Base-by-base conservation (phyloP, 2,329 filamentous ascomycete species). In the Teratosphaeria epicoccoides region DNA sequence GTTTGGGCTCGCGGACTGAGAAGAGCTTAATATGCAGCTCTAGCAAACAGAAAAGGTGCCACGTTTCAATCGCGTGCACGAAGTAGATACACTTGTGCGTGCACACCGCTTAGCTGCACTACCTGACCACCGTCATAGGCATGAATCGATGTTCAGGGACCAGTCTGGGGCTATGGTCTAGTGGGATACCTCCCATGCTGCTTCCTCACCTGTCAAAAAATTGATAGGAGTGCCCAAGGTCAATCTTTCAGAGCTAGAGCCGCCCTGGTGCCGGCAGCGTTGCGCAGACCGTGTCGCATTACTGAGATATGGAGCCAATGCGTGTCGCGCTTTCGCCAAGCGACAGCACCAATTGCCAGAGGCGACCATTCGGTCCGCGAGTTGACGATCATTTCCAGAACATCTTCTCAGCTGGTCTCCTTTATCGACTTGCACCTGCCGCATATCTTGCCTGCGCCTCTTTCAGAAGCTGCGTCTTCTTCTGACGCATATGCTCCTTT, bases 401-500 rank as follows among this genome's bases (percentile, higher is more conserved):
- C n/a, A n/a, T n/a, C n/a, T n/a, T n/a, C n/a, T n/a, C n/a, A n/a
- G n/a, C n/a, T n/a, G n/a, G n/a, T n/a, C 26, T 28, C 10, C 33
- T 6, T 40, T 17, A 40, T 40, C 33, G n/a, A n/a, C n/a, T 40
- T 2, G 26, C 46, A 9, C 43, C 28, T n/a, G 44, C 49, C 40
- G 46, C 17, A 43, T 53, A 54, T 3, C 54, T 60, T 44, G 51
- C 57, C 49, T 63, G 59, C 28, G 64, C 57, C 40, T 65, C 57
- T 49, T 55, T 52, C 23, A 67, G 52, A 52, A 65, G 55, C 26
- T 55, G 53, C 53, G 61, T 52, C 55, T 64, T 64, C 55, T 66
- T 63, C 52, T 60, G 51, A 11, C 59, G 58, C 65, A 67, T 66
- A 47, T 67, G 64, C 50, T 59, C 55, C 40, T 62, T 63, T 17